A percentile compares a stretch with the other conserved stretches of the same genome.
Evolutionary conservation across 2,329 filamentous ascomycete genomes (phyloP).

Genomic region (Xylariaceae sp.): DNA sequence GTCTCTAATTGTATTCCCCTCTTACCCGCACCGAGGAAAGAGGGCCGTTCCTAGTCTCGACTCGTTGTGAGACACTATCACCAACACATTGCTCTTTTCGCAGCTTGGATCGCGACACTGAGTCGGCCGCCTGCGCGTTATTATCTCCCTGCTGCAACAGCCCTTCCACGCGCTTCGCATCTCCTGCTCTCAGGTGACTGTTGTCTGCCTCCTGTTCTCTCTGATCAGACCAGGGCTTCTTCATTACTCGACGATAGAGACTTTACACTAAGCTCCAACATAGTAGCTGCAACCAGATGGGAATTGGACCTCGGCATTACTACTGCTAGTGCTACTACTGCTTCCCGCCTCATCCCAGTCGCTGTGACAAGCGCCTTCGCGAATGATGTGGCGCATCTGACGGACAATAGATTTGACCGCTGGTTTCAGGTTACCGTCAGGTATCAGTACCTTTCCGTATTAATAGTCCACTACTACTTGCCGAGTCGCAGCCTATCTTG

Average conservation of each 20-base stretch:
- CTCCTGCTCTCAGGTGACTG: slow-evolving; percentile 28
- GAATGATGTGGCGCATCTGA: slow-evolving; percentile 29
- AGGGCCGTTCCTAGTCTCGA: slow-evolving; percentile 29
- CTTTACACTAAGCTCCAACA: slow-evolving; percentile 28
- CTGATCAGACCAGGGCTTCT: slow-evolving; percentile 32
- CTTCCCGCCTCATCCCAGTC: slow-evolving; percentile 16
- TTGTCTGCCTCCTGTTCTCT: slow-evolving; percentile 29
- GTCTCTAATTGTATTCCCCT: slow-evolving; percentile 16
- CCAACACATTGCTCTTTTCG: slow-evolving; percentile 14
- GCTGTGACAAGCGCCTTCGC: slow-evolving; percentile 19
- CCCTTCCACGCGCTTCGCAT: slow-evolving; percentile 16
- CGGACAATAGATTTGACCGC: slow-evolving; percentile 30
- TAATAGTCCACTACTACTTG: slow-evolving; percentile 22
- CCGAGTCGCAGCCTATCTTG: slow-evolving; percentile 24
- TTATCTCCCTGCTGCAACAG: slow-evolving; percentile 3
- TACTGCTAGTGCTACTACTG: slow-evolving; percentile 13
- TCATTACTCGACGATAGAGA: slow-evolving; percentile 36
- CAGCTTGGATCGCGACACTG: slow-evolving; percentile 18
- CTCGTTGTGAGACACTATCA: slow-evolving; percentile 31
- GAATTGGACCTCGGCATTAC: slow-evolving; percentile 2
- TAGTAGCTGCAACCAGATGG: background rate
- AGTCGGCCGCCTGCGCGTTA: slow-evolving; percentile 2
- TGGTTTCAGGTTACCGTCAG: slow-evolving; percentile 32
- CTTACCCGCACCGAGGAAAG: slow-evolving; percentile 20
- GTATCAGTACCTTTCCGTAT: slow-evolving; percentile 23